Evolutionary conservation across 768 basidiomycete species (phyloP).

Genomic region (Royoungia palumana): DNA sequence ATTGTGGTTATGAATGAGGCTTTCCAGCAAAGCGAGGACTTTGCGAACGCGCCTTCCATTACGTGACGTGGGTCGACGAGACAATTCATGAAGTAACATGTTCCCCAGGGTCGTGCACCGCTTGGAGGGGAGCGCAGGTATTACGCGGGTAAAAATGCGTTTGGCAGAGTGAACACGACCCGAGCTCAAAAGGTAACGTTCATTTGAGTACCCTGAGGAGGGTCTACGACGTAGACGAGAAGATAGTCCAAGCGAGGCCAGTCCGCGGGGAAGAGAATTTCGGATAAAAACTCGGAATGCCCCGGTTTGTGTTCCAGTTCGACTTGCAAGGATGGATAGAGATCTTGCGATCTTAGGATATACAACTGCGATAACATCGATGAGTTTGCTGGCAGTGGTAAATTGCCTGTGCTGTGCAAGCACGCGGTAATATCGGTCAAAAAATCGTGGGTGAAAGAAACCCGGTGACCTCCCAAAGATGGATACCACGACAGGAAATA

Average conservation of each 20-base stretch:
- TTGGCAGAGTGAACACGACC: conserved; percentile 45
- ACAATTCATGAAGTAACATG: conserved; percentile 47
- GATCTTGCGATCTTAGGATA: conserved; percentile 14
- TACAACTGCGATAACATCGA: conserved; percentile 18
- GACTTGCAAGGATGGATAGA: conserved; percentile 4
- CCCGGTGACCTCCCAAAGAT: conserved; percentile 33
- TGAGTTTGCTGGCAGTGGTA: conserved; percentile 31
- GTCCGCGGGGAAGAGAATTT: conserved; percentile 1
- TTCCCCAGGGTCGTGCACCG: conserved; percentile 52
- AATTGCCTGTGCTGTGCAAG: conserved; percentile 43
- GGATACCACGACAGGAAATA: conserved; percentile 39
- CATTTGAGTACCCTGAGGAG: conserved; percentile 9
- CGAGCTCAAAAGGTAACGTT: conserved; percentile 20
- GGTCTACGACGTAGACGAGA: conserved; percentile 12
- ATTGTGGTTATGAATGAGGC: conserved; percentile 41
- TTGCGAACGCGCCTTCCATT: conserved; percentile 47
- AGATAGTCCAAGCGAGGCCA: conserved; percentile 14
- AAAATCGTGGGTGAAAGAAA: conserved; percentile 40
- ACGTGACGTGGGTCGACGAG: conserved; percentile 31
- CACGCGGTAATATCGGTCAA: conserved; percentile 35
- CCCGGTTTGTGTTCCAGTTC: conserved; percentile 7
- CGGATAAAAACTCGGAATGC: conserved; percentile 6
- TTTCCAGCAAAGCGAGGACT: conserved; percentile 37
- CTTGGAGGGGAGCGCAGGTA: conserved; percentile 26
- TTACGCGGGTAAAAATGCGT: conserved; percentile 35